Evolutionary conservation across 176 grass and related monocot species (phyloP), one percentile per base, ranked within the genome.

Genomic region (Panicum miliaceum): DNA sequence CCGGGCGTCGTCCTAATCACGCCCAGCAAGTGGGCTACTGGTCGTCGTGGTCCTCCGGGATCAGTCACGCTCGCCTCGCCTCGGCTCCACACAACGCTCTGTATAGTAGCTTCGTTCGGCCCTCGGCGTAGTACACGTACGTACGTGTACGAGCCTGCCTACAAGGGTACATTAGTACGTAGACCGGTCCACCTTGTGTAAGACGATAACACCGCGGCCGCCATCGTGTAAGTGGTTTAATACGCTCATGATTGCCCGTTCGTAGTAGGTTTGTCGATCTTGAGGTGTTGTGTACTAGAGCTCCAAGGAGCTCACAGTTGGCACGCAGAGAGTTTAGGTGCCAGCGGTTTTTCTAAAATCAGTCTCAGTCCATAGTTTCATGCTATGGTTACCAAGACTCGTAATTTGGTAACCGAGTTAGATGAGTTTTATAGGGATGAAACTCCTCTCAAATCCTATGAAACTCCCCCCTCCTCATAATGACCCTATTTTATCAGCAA

Each of bases 1-100:
- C 76, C 41, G 7, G 46, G 3, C 51, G 5, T 81, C 65, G 58
- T 50, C 68, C 50, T 81, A 68, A 75, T 74, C 76, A 70, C 80
- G 34, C 66, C 42, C 38, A 20, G 63, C 87, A 41, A 76, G 69
- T 81, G 63, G 78, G 8, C 42, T 48, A 3, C 47, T 5, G 50
- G 15, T 0, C 35, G 34, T 64, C 66, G 66, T 64, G 66, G 80
- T 71, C 82, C 51, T 62, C 70, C 13, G 8, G 81, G 40, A 59
- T 66, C 68, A 40, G 73, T 80, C 87, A 73, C 45, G 57, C 81
- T 52, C 77, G 72, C 8, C 50, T 20, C 16, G 27, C 18, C 27
- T 75, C 72, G n/a, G 7, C 26, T 73, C 26, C 8, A 32, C 32
- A 13, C 67, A 1, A 5, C 23, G 58, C 40, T 19, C 7, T 0